Conservation (phyloP, 2,329 filamentous ascomycete genomes). For the Lecanicillium sp. region DNA sequence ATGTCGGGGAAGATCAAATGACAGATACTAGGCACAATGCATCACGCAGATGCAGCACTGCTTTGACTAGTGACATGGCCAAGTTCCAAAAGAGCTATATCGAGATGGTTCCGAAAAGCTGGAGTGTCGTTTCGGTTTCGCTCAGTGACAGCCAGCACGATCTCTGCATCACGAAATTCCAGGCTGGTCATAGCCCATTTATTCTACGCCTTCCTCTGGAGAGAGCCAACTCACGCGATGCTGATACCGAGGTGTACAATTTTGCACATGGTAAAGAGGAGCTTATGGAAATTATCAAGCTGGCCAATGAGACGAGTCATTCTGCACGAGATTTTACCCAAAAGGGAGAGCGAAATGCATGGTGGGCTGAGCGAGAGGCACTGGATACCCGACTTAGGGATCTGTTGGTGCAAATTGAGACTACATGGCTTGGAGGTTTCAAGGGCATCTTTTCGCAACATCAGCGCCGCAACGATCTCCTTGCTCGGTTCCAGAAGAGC, state of each 20-base stretch:
- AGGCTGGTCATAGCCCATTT: constrained; percentile 68
- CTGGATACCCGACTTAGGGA: constrained; percentile 71
- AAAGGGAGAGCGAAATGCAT: constrained; percentile 69
- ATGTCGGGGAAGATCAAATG: constrained; percentile 12
- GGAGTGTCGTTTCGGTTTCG: constrained; percentile 81
- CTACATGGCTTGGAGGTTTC: constrained; percentile 92
- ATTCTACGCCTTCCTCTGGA: constrained; percentile 79
- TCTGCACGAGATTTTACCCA: constrained; percentile 59
- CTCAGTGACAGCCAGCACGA: constrained; percentile 77
- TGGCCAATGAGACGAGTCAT: constrained; percentile 80
- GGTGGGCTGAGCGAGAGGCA: constrained; percentile 81
- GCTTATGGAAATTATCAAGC: constrained; percentile 71
- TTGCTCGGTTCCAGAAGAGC: constrained; percentile 67
- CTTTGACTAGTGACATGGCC: constrained; percentile 41
- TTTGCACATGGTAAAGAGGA: constrained; percentile 75
- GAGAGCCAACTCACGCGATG: constrained; percentile 70
- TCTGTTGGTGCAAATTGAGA: constrained; percentile 78
- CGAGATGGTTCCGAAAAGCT: constrained; percentile 72
- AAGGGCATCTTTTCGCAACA: constrained; percentile 84
- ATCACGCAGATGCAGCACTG: constrained; percentile 31
- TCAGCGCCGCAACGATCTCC: constrained; percentile 48
- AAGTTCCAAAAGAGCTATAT: constrained; percentile 74
- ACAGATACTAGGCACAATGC: constrained; percentile 17
- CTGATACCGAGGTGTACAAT: constrained; percentile 69
- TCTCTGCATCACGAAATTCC: constrained; percentile 80